Base-by-base conservation (phyloP, 306 rosid species). In the Fragaria iinumae region DNA sequence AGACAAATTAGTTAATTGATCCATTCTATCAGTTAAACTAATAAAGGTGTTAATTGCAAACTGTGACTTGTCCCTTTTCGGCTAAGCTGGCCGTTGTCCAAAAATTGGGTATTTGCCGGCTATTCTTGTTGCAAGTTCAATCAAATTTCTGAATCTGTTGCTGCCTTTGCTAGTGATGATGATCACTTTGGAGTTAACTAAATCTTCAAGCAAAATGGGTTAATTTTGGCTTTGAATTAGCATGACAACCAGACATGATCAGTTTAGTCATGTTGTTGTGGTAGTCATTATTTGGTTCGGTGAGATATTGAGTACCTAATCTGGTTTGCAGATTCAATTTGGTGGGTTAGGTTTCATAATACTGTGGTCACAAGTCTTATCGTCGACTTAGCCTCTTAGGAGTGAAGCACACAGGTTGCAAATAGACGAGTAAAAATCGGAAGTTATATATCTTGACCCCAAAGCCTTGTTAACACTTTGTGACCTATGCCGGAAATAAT, bases 31-130 rank as follows among this genome's bases (percentile, higher is more conserved):
- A 53, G 25, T 8, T 53, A 18, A 53, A 50, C 25, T 20, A 53
- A 53, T 20, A 53, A 18, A 53, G 60, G 63, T 56, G 14, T 21
- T 27, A 16, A 16, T 63, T 63, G 67, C 67, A 5, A 29, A 63
- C 43, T 29, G 67, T 14, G 67, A 62, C 10, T 62, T 32, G 67
- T 63, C n/a, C 1, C 32, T n/a, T 13, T 63, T 5, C 29, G n/a
- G 41, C 67, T 63, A 39, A 66, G 53, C 53, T 56, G 56, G 34
- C 69, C 56, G 41, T 14, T 43, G 55, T 57, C 68, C 69, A 57
- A 43, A 73, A 57, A 43, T 27, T 73, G 43, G 69, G 69, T 16
- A 73, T 73, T 73, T 41, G 77, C 69, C 69, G 69, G 41, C 69
- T 49, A 41, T 73, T 59, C 77, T 73, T 73, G 77, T 57, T 57